Conservation (phyloP, 305 asterid species). For the Solanum hybrid region DNA sequence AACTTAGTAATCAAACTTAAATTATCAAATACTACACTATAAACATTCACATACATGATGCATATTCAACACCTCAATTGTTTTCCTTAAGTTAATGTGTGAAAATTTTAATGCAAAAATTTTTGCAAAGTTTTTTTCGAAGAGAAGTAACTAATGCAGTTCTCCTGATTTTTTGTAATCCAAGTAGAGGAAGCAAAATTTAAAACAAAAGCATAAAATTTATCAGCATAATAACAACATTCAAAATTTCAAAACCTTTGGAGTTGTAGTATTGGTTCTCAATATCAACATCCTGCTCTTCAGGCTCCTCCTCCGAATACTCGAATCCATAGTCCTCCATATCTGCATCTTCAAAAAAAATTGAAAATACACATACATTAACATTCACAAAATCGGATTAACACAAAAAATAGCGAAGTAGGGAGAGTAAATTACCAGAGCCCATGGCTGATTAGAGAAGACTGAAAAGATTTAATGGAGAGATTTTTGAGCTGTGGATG, state of each 20-base stretch:
- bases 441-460: neutral
- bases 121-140: neutral
- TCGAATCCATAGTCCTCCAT: constrained; percentile 98
- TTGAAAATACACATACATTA: neutral
- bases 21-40: neutral
- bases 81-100: neutral
- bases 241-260: constrained; percentile 39
- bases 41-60: neutral
- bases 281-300: constrained; percentile 91
- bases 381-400: neutral
- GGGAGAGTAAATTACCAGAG: neutral
- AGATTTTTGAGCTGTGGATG: neutral
- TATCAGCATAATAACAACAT: neutral
- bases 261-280: constrained; percentile 95
- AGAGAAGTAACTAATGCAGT: neutral
- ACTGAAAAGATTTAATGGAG: neutral
- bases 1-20: neutral
- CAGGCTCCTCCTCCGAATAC: constrained; percentile 94
- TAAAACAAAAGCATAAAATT: neutral
- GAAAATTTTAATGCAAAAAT: neutral
- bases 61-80: neutral
- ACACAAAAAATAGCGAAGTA: neutral
- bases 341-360: constrained; percentile 51
- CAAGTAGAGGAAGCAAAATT: neutral
- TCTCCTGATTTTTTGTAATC: neutral